phyloP scores from a whole-genome alignment of 306 rosid genomes.

The Fagus sylvatica region DNA sequence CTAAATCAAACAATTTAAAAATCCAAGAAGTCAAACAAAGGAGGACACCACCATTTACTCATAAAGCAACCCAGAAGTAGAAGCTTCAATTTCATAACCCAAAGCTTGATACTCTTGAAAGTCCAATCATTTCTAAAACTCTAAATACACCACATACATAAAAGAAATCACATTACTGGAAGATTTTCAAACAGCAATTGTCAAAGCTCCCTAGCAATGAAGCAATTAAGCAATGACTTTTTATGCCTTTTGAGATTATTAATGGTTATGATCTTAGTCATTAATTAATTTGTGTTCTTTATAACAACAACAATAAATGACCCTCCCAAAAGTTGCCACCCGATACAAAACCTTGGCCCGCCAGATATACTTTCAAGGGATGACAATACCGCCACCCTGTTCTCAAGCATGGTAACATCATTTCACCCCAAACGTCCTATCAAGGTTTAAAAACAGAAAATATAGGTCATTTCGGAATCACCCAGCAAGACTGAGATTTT shows the following conservation, averaged over 20 bases:
- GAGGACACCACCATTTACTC: neutral
- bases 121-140: neutral
- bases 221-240: neutral
- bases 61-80: neutral
- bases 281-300: neutral
- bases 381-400: neutral
- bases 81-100: neutral
- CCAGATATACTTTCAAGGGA: neutral
- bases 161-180: neutral
- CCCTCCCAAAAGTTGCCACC: too few species aligned
- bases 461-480: too few species aligned
- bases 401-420: neutral
- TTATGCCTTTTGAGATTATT: neutral
- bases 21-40: neutral
- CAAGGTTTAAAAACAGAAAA: too few species aligned
- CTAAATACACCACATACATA: neutral
- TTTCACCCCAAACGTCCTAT: too few species aligned
- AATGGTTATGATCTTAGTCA: neutral
- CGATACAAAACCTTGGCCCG: neutral
- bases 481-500: too few species aligned
- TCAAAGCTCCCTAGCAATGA: neutral
- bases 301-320: too few species aligned
- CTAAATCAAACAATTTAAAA: neutral
- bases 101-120: neutral
- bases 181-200: neutral